Evolutionary conservation across 1,284 basidiomycete species (phyloP).

Genomic region (Cryptococcus sp.): DNA sequence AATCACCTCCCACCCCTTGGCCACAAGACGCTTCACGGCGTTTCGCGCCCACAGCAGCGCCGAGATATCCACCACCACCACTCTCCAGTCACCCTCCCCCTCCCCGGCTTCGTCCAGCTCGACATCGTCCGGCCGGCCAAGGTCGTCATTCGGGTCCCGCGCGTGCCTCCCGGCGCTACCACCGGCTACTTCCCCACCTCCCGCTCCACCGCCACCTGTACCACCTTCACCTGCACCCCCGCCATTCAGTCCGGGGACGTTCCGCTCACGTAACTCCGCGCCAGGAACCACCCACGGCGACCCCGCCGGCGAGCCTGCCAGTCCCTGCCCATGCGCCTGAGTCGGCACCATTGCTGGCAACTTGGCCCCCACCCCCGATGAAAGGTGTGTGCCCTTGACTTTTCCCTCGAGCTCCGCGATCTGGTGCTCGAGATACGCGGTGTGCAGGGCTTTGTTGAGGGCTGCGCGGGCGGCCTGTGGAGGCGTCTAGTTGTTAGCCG

Average conservation of each 20-base stretch:
- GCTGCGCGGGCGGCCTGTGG: conserved; percentile 37
- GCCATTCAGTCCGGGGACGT: too few relatives aligned
- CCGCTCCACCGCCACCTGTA: too few relatives aligned
- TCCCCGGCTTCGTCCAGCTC: conserved; percentile 12
- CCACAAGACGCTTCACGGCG: conserved; percentile 71
- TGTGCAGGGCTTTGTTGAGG: conserved; percentile 46
- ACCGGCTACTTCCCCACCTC: not conserved
- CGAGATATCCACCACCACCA: conserved; percentile 76
- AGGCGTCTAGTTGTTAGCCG: not conserved
- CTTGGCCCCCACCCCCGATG: not conserved
- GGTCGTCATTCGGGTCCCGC: conserved; percentile 16
- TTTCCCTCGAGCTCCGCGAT: conserved; percentile 46
- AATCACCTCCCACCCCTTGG: conserved; percentile 65
- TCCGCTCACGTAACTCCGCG: too few relatives aligned
- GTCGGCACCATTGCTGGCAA: not conserved
- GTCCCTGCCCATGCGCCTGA: not conserved
- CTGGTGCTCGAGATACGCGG: conserved; percentile 49
- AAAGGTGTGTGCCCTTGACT: conserved; percentile 24
- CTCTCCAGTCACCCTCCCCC: conserved; percentile 54
- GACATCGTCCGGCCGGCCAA: conserved; percentile 15
- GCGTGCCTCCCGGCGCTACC: not conserved
- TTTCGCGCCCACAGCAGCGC: conserved; percentile 78
- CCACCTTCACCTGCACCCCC: too few relatives aligned
- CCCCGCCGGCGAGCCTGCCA: too few relatives aligned
- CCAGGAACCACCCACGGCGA: too few relatives aligned